Base-by-base conservation (phyloP, 768 basidiomycete species). In the Strobilomyces dryophilus region DNA sequence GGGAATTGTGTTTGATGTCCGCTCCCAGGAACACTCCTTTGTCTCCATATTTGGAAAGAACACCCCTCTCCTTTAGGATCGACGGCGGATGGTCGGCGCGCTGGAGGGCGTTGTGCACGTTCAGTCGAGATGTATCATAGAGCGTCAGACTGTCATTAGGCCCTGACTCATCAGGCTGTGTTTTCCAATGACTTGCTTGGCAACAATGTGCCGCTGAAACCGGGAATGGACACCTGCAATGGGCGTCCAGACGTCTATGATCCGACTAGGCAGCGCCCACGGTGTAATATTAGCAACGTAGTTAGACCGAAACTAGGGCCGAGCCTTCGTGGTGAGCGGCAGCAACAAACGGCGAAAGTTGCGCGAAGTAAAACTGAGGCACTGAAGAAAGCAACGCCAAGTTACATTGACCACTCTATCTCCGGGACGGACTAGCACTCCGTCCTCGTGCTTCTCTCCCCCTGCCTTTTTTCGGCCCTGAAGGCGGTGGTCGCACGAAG, bases 401-500 rank as follows among this genome's bases (percentile, higher is more conserved):
- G 45, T 18, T 56, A 56, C 41, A 51, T 29, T 40, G 18, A 20
- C 51, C 54, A 57, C 50, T 60, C 60, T 70, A 75, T 67, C 87
- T 80, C 56, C 82, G 77, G 37, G 78, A 76, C 9, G 91, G 92
- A 63, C 91, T 93, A 5, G 89, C 89, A 66, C 91, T 92, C 52
- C 91, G 85, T 15, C 76, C 79, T 11, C 80, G 74, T 10, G 74
- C 73, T 46, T 84, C 86, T 51, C 88, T 77, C 20, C 73, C 75
- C 58, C 89, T 77, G 14, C 85, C 84, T 61, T 87, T 89, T 70
- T 86, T 89, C 6, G 89, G 90, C 1, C 87, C 90, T 8, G 86
- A 78, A 2, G 92, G 89, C 12, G 84, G 80, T 29, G 94, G 91
- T 10, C 91, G 81, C 20, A 94, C 87, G 64, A 98, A 98, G 0